Evolutionary conservation across 2,329 filamentous ascomycete genomes (phyloP).

Genomic region (Biscogniauxia marginata): DNA sequence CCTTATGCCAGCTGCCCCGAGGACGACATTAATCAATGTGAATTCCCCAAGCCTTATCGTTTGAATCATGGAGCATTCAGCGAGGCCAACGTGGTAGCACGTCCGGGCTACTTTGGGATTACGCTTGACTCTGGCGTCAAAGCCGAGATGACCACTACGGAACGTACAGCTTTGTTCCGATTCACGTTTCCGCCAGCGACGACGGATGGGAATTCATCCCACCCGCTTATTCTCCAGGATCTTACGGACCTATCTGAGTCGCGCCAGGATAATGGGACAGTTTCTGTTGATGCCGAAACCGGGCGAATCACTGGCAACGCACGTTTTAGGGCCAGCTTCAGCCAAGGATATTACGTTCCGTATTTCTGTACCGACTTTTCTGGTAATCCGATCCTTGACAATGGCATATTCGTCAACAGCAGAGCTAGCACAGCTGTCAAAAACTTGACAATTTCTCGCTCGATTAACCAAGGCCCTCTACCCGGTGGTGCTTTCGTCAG

Average conservation of each 20-base stretch:
- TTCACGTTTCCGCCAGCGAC: slow-evolving; percentile 64
- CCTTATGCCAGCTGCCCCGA: slow-evolving; percentile 60
- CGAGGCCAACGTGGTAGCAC: slow-evolving; percentile 51
- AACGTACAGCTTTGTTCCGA: slow-evolving; percentile 64
- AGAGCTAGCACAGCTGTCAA: slow-evolving; percentile 49
- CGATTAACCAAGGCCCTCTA: slow-evolving; percentile 52
- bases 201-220: slow-evolving; percentile 34
- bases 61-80: slow-evolving; percentile 44
- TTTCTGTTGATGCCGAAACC: slow-evolving; percentile 52
- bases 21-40: slow-evolving; percentile 61
- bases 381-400: slow-evolving; percentile 56
- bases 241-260: slow-evolving; percentile 63
- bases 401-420: slow-evolving; percentile 60
- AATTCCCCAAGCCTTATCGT: slow-evolving; percentile 51
- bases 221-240: slow-evolving; percentile 65
- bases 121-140: slow-evolving; percentile 55
- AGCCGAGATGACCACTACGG: slow-evolving; percentile 66
- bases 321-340: slow-evolving; percentile 64
- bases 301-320: slow-evolving; percentile 64
- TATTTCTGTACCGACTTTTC: slow-evolving; percentile 69
- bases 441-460: slow-evolving; percentile 46
- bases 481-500: slow-evolving; percentile 64
- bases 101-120: slow-evolving; percentile 66
- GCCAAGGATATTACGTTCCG: slow-evolving; percentile 56
- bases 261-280: slow-evolving; percentile 54